These are phyloP conservation scores for Avena atlantica DNA, from an alignment of 176 grass and related monocot genomes.

Conservation along the genomic window DNA sequence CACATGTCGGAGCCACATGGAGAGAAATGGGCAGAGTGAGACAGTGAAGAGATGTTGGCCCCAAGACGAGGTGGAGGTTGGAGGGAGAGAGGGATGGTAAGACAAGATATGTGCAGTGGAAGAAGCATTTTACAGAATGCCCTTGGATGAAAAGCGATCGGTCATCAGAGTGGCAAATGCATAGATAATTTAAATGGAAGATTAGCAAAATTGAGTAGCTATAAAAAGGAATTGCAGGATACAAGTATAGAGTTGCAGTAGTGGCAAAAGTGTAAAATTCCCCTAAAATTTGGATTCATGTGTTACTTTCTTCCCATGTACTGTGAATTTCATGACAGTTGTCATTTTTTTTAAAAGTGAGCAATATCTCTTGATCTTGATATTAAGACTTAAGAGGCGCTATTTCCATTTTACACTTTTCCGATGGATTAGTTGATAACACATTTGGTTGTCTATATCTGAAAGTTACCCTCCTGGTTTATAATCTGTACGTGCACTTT, in stretches of 20 bases:
- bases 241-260: not conserved
- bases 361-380: conserved; percentile 22
- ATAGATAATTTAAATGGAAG: not conserved
- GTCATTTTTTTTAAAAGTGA: conserved; percentile 11
- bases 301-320: conserved; percentile 8
- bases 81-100: conserved; percentile 4
- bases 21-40: not conserved
- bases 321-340: conserved; percentile 17
- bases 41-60: not conserved
- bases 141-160: not conserved
- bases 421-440: conserved; percentile 13
- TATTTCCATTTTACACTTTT: not conserved
- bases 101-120: not conserved
- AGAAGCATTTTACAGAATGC: conserved; percentile 11
- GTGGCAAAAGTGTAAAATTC: not conserved
- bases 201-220: not conserved
- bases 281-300: conserved; percentile 35
- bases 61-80: not conserved
- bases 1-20: not conserved
- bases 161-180: not conserved
- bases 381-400: not conserved
- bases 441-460: conserved; percentile 31
- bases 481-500: conserved; percentile 33
- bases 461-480: not conserved
- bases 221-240: not conserved